A percentile compares a stretch with the other conserved stretches of the same genome.
Evolutionary conservation across 1,284 basidiomycete species (phyloP).

Genomic region (Cryptococcus jaspeensis): DNA sequence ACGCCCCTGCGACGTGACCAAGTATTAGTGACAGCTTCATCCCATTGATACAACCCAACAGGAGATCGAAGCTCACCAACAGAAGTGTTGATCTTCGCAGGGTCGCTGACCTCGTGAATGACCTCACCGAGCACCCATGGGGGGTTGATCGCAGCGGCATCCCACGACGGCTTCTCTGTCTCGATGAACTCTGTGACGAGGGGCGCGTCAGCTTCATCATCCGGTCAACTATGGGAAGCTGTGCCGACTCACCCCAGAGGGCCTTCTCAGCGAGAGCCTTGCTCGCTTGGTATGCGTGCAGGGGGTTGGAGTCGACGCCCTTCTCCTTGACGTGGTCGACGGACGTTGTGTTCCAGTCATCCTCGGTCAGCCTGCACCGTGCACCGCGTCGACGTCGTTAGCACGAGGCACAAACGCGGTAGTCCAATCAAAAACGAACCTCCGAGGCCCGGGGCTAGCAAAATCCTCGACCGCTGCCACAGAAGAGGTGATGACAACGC

Average conservation of each 20-base stretch:
- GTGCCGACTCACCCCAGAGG: slow-evolving; percentile 46
- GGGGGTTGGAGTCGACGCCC: slow-evolving; percentile 60
- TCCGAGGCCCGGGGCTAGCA: slow-evolving; percentile 7
- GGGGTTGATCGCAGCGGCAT: slow-evolving; percentile 61
- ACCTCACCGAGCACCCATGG: slow-evolving; percentile 55
- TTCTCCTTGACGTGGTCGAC: slow-evolving; percentile 58
- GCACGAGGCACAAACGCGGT: slow-evolving; percentile 3
- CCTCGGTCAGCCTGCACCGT: slow-evolving; percentile 38
- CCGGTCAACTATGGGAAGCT: too few species aligned
- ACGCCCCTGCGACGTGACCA: slow-evolving; percentile 23
- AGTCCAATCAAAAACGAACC: slow-evolving; percentile 18
- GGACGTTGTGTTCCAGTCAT: slow-evolving; percentile 67
- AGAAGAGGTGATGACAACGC: slow-evolving; percentile 68
- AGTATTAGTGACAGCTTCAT: not conserved
- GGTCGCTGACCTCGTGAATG: slow-evolving; percentile 57
- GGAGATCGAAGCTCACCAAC: too few species aligned
- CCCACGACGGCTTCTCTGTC: slow-evolving; percentile 59
- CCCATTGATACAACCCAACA: too few species aligned
- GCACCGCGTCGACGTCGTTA: slow-evolving; percentile 11
- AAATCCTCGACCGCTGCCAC: slow-evolving; percentile 54
- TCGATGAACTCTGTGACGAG: slow-evolving; percentile 58
- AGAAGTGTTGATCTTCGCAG: slow-evolving; percentile 60
- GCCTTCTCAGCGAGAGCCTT: slow-evolving; percentile 68
- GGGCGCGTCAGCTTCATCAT: not conserved
- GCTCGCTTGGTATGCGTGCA: slow-evolving; percentile 26